phyloP scores from a whole-genome alignment of 140 eudicot genomes.

The Ambrosia hybrid region DNA sequence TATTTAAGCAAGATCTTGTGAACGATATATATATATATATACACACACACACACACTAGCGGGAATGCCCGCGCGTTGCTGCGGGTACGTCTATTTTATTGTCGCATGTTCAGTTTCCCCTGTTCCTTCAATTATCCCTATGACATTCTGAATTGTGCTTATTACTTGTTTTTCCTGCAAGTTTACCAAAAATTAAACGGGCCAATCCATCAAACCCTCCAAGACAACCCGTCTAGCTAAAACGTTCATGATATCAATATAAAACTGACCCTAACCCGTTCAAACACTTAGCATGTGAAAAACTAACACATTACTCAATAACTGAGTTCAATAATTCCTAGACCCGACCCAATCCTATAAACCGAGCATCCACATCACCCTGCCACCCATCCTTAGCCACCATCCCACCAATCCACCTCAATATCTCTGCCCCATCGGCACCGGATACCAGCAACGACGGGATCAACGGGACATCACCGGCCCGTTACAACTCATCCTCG shows the following conservation, averaged over 20 bases:
- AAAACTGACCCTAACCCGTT: too few species aligned
- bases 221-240: too few species aligned
- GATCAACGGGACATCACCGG: conserved; percentile 74
- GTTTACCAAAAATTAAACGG: too few species aligned
- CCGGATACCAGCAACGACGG: conserved; percentile 77
- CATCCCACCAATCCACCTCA: conserved; percentile 59
- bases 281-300: too few species aligned
- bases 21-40: too few species aligned
- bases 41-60: too few species aligned
- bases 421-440: conserved; percentile 68
- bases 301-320: conserved; percentile 39
- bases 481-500: conserved; percentile 57
- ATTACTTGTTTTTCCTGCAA: conserved; percentile 69
- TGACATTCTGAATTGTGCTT: conserved; percentile 70
- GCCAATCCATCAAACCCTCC: too few species aligned
- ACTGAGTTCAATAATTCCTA: conserved; percentile 60
- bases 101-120: conserved; percentile 61
- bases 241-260: too few species aligned
- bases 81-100: too few species aligned
- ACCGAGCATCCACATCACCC: conserved; percentile 71
- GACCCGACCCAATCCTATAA: conserved; percentile 82
- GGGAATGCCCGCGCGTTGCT: too few species aligned
- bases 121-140: conserved; percentile 73
- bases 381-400: conserved; percentile 83
- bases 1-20: too few species aligned